phyloP scores from a whole-genome alignment of 768 basidiomycete species.

The Mrakia blollopis region DNA sequence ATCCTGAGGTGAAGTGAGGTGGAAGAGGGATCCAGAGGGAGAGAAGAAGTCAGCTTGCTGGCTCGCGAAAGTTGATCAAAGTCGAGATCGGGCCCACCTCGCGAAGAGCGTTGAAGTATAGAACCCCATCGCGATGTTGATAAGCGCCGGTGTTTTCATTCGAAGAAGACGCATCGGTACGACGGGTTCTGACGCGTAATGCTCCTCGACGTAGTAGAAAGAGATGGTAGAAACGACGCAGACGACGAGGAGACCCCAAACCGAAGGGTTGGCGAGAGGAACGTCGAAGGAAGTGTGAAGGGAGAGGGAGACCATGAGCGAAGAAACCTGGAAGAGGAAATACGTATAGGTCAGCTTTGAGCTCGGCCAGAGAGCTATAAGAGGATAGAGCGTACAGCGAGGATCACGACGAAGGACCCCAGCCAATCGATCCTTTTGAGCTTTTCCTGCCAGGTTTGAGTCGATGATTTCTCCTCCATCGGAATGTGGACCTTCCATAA shows the following conservation, averaged over 20 bases:
- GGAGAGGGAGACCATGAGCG: constrained; percentile 35
- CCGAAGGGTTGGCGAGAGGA: constrained; percentile 34
- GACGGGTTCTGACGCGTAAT: constrained; percentile 36
- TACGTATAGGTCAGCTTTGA: constrained; percentile 24
- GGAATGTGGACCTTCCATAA: constrained; percentile 38
- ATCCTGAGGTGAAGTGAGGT: constrained; percentile 22
- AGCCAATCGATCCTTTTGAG: constrained; percentile 39
- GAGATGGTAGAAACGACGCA: constrained; percentile 31
- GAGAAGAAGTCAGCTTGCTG: neutral
- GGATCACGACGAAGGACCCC: constrained; percentile 35
- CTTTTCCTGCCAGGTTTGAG: constrained; percentile 34
- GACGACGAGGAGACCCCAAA: constrained; percentile 30
- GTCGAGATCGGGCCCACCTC: neutral
- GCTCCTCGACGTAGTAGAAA: constrained; percentile 36
- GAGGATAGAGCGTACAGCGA: constrained; percentile 34
- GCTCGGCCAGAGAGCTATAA: neutral
- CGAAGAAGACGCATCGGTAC: constrained; percentile 38
- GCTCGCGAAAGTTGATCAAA: too few relatives aligned
- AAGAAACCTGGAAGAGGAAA: neutral
- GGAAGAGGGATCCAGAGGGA: neutral
- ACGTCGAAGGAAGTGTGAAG: constrained; percentile 37
- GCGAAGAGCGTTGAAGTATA: neutral
- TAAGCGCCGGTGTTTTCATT: constrained; percentile 34
- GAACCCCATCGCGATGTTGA: constrained; percentile 35
- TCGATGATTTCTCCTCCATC: constrained; percentile 24